These are phyloP conservation scores for Mortierella sp. DNA, from an alignment of 371 early-diverging fungal genomes.

Conservation along the genomic window DNA sequence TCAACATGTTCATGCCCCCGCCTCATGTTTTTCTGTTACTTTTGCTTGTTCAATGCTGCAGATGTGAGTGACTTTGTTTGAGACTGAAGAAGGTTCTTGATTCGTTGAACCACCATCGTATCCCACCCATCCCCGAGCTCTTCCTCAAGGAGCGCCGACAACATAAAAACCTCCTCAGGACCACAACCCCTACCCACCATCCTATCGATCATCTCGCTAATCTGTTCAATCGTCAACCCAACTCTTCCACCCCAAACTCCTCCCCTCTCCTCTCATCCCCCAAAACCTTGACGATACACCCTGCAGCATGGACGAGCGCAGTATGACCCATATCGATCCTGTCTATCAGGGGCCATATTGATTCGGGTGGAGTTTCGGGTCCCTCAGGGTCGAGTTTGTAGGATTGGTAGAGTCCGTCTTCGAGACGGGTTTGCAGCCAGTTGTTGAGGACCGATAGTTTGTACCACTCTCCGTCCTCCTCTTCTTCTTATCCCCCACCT, in stretches of 20 bases:
- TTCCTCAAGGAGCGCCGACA: background rate
- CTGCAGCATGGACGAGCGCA: background rate
- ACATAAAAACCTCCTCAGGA: background rate
- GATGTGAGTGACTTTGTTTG: background rate
- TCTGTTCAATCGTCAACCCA: background rate
- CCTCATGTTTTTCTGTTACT: background rate
- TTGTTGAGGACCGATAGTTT: background rate
- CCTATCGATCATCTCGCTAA: background rate
- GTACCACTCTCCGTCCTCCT: background rate
- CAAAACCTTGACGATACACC: background rate
- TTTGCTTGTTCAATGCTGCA: background rate
- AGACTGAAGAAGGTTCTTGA: background rate
- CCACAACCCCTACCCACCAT: background rate
- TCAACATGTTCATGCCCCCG: background rate
- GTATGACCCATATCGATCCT: background rate
- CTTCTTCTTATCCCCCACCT: background rate
- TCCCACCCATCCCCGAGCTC: background rate
- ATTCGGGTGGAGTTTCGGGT: background rate
- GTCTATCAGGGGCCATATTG: background rate
- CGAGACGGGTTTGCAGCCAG: background rate
- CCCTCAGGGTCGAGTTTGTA: constrained; percentile 1
- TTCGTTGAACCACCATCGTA: background rate
- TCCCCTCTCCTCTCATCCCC: background rate
- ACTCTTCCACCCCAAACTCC: background rate
- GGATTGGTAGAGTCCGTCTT: background rate